phyloP scores from a whole-genome alignment of 306 rosid species.

The Glycyrrhiza uralensis region DNA sequence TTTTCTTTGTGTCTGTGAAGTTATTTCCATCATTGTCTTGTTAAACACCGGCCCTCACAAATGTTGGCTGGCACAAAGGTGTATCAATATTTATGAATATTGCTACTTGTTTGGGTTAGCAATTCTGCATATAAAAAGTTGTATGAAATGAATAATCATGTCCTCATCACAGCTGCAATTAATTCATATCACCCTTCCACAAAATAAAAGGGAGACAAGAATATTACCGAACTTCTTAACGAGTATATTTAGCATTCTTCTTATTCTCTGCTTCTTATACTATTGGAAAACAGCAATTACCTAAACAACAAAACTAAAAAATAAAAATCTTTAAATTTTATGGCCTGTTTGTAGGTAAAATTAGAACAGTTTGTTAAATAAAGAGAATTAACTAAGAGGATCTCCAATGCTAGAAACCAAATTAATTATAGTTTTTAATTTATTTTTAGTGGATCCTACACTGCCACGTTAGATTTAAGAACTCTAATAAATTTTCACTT shows the following conservation, averaged over 20 bases:
- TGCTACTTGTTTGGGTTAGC: no score
- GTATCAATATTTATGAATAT: conserved; percentile 5
- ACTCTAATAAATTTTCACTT: no score
- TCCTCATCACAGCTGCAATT: conserved; percentile 28
- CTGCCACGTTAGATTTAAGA: no score
- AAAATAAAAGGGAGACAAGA: conserved; percentile 1
- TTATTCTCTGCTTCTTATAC: background rate
- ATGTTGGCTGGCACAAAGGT: conserved; percentile 25
- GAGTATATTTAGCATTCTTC: background rate
- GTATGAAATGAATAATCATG: background rate
- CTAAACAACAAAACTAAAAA: no score
- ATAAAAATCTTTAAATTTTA: no score
- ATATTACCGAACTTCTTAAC: background rate
- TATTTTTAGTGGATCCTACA: no score
- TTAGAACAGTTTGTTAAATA: no score
- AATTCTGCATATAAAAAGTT: conserved; percentile 29
- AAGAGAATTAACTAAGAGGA: no score
- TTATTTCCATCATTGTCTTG: conserved; percentile 33
- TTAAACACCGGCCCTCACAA: conserved; percentile 29
- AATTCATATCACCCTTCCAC: conserved; percentile 5
- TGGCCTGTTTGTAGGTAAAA: background rate
- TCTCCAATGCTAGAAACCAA: no score
- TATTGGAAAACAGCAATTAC: background rate
- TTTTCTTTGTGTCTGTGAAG: conserved; percentile 1
- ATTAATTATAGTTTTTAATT: no score